Evolutionary conservation across 306 rosid species (phyloP).

Genomic region (Prosopis cineraria): DNA sequence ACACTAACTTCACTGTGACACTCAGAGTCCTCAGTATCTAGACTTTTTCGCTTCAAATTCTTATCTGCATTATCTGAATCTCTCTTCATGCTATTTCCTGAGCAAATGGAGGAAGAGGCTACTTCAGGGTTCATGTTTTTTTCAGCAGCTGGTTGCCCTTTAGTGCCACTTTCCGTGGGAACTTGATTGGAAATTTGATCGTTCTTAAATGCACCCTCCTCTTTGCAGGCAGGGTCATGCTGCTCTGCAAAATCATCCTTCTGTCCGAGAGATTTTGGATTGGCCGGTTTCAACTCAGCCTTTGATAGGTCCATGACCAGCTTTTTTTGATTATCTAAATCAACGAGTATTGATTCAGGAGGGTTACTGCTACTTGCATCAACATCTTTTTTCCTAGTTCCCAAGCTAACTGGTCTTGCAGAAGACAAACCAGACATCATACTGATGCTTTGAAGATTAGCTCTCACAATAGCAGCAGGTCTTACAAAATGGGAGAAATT

Average conservation of each 20-base stretch:
- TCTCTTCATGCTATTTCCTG: slow-evolving; percentile 73
- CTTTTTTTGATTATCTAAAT: slow-evolving; percentile 43
- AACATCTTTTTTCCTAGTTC: slow-evolving; percentile 44
- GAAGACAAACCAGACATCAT: slow-evolving; percentile 43
- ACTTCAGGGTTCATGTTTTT: slow-evolving; percentile 55
- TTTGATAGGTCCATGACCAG: slow-evolving; percentile 48
- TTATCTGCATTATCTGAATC: slow-evolving; percentile 55
- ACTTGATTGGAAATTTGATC: slow-evolving; percentile 47
- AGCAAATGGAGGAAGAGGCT: slow-evolving; percentile 87
- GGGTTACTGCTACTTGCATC: slow-evolving; percentile 46
- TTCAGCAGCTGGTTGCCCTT: slow-evolving; percentile 54
- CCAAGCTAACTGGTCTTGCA: slow-evolving; percentile 42
- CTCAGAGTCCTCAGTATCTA: slow-evolving; percentile 79
- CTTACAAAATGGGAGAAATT: slow-evolving; percentile 94
- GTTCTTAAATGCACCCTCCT: slow-evolving; percentile 45
- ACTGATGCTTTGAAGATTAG: slow-evolving; percentile 64
- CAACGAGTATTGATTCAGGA: slow-evolving; percentile 43
- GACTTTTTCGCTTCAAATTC: slow-evolving; percentile 72
- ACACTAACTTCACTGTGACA: slow-evolving; percentile 90
- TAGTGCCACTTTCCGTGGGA: slow-evolving; percentile 46
- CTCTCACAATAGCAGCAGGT: slow-evolving; percentile 72
- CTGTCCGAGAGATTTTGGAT: slow-evolving; percentile 56
- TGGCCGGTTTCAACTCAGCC: slow-evolving; percentile 46
- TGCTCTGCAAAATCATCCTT: slow-evolving; percentile 44
- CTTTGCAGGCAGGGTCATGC: slow-evolving; percentile 50